A percentile compares a stretch with the other conserved stretches of the same genome.
Evolutionary conservation across 2,329 filamentous ascomycete genomes (phyloP).

Genomic region (Sporothrix phasma): DNA sequence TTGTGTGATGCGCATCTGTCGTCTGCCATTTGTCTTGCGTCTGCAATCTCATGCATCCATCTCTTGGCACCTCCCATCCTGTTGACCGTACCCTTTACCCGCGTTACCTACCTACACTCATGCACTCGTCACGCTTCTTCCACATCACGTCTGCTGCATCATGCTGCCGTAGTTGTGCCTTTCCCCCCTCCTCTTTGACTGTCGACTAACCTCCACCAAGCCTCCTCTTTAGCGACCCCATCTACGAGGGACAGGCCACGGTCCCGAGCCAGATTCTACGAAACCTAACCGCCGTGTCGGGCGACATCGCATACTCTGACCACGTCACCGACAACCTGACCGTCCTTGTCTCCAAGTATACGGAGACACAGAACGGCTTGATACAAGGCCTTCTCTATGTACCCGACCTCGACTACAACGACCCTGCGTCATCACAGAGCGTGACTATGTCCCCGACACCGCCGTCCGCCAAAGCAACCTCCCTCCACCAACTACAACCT

Average conservation of each 20-base stretch:
- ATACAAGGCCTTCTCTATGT: constrained; percentile 79
- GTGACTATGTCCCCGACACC: constrained; percentile 60
- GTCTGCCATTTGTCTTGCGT: not conserved
- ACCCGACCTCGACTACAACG: constrained; percentile 51
- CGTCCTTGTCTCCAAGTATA: constrained; percentile 62
- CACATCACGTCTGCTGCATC: not conserved
- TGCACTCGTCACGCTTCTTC: not conserved
- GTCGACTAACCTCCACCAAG: constrained; percentile 25
- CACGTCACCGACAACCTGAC: constrained; percentile 52
- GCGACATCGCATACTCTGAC: constrained; percentile 43
- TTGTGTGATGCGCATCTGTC: too few relatives aligned
- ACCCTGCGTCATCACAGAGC: constrained; percentile 54
- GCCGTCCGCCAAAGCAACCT: constrained; percentile 65
- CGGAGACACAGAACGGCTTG: constrained; percentile 46
- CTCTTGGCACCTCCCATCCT: too few relatives aligned
- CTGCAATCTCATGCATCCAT: not conserved
- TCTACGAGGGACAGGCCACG: constrained; percentile 40
- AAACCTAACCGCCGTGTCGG: constrained; percentile 46
- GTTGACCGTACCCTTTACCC: too few relatives aligned
- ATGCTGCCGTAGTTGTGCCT: not conserved
- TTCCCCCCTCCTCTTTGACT: not conserved
- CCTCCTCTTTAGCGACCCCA: constrained; percentile 51
- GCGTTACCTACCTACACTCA: too few relatives aligned
- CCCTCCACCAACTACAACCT: constrained; percentile 59
- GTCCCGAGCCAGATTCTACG: constrained; percentile 44